These are phyloP conservation scores for Peterozyma toletana DNA, from an alignment of 805 yeast species.

Conservation along the genomic window DNA sequence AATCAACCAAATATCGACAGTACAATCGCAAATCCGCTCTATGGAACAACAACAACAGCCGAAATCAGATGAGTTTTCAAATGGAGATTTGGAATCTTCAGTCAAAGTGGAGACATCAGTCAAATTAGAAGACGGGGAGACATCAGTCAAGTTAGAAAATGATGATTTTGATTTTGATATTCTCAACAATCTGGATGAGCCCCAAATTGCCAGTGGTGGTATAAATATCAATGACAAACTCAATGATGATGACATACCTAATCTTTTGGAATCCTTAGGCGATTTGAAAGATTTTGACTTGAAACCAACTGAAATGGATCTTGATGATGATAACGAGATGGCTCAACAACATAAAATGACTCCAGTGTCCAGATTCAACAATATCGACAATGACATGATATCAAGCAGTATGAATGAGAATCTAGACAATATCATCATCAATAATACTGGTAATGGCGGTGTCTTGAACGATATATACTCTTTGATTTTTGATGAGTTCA, in stretches of 20 bases:
- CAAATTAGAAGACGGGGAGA: neutral
- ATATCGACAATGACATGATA: slow-evolving; percentile 2
- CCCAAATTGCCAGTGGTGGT: neutral
- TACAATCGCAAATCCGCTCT: too few relatives aligned
- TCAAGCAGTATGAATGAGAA: slow-evolving; percentile 1
- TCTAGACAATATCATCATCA: slow-evolving; percentile 1
- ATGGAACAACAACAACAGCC: neutral
- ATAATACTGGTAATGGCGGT: slow-evolving; percentile 11
- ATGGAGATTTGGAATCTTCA: neutral
- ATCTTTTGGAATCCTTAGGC: neutral
- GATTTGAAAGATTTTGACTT: too few relatives aligned
- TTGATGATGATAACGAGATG: neutral
- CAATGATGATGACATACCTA: neutral
- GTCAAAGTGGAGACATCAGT: neutral
- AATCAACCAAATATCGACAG: too few relatives aligned
- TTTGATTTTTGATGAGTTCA: slow-evolving; percentile 35
- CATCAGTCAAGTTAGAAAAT: neutral
- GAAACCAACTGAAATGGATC: neutral
- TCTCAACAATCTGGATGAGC: neutral
- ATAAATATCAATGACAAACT: neutral
- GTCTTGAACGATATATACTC: slow-evolving; percentile 35
- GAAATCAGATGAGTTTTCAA: neutral
- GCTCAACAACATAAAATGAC: too few relatives aligned
- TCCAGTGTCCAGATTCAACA: neutral
- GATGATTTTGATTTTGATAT: neutral